These are phyloP conservation scores for Mycosphaerella sp. DNA, from an alignment of 2,329 filamentous ascomycete species.

Conservation along the genomic window DNA sequence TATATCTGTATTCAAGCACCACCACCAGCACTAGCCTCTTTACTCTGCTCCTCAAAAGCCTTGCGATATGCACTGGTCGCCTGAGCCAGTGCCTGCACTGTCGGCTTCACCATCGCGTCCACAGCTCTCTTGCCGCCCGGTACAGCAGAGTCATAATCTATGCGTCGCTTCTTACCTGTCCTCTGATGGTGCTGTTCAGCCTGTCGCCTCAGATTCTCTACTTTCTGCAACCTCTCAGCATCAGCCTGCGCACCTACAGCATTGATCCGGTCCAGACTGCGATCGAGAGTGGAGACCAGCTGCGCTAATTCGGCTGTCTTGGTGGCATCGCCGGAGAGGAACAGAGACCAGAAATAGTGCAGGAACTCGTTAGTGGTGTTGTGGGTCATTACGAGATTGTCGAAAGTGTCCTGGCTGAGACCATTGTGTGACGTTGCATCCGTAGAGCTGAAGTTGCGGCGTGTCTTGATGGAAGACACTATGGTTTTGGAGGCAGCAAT, in stretches of 20 bases:
- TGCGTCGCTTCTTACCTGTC: conserved; percentile 65
- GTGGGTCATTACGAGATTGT: conserved; percentile 67
- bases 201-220: conserved; percentile 62
- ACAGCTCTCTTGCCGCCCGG: conserved; percentile 73
- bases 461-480: conserved; percentile 57
- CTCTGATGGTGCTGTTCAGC: conserved; percentile 60
- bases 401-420: conserved; percentile 47
- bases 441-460: conserved; percentile 23
- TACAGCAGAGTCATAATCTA: conserved; percentile 55
- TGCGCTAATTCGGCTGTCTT: conserved; percentile 74
- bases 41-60: conserved; percentile 57
- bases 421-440: conserved; percentile 29
- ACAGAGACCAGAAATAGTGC: conserved; percentile 94
- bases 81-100: conserved; percentile 61
- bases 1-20: too few relatives aligned
- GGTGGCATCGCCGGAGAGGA: conserved; percentile 70
- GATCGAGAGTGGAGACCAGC: conserved; percentile 72
- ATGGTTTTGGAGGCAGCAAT: conserved; percentile 60
- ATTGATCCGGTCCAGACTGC: conserved; percentile 71
- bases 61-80: conserved; percentile 66
- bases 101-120: conserved; percentile 67
- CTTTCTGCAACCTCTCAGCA: conserved; percentile 59
- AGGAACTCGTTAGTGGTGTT: conserved; percentile 92
- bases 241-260: conserved; percentile 78
- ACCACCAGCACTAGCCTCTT: conserved; percentile 20